These are phyloP conservation scores for Lecanoromycetidae sp. DNA, from an alignment of 2,329 filamentous ascomycete species.

Conservation along the genomic window DNA sequence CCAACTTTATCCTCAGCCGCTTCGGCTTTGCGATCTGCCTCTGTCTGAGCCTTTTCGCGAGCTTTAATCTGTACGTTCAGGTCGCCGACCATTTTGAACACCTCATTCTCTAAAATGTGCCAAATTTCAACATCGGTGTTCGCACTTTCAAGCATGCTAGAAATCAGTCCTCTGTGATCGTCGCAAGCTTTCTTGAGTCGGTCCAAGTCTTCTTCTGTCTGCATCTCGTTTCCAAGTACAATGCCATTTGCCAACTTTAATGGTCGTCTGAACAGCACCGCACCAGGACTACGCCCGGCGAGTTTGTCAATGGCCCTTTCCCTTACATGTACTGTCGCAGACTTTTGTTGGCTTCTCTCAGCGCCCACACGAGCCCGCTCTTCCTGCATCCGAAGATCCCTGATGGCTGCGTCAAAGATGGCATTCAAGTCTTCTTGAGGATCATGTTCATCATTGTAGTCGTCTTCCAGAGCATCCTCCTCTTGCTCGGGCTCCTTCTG, in stretches of 20 bases:
- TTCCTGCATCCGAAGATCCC: background rate
- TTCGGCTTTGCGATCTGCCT: background rate
- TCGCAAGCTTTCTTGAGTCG: background rate
- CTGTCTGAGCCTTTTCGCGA: slow-evolving; percentile 1
- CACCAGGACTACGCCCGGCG: background rate
- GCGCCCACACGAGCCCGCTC: background rate
- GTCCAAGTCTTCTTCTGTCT: background rate
- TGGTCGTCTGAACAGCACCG: background rate
- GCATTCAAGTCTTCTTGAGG: slow-evolving; percentile 40
- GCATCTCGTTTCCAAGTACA: background rate
- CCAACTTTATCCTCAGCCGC: background rate
- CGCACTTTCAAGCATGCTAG: slow-evolving; percentile 21
- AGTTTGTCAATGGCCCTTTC: background rate
- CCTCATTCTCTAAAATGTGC: slow-evolving; percentile 28
- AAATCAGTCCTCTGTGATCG: slow-evolving; percentile 4
- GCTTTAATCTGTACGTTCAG: slow-evolving; percentile 19
- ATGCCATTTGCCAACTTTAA: background rate
- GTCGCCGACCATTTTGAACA: slow-evolving; percentile 29
- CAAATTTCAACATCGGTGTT: slow-evolving; percentile 28
- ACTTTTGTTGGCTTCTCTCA: background rate
- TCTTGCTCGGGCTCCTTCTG: slow-evolving; percentile 28
- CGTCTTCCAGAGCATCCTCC: slow-evolving; percentile 59
- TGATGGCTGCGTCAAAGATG: slow-evolving; percentile 17
- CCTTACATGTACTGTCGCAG: too few relatives aligned
- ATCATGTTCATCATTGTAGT: slow-evolving; percentile 49